phyloP scores from a whole-genome alignment of 2,329 filamentous ascomycete genomes.

The Diaporthe eres region DNA sequence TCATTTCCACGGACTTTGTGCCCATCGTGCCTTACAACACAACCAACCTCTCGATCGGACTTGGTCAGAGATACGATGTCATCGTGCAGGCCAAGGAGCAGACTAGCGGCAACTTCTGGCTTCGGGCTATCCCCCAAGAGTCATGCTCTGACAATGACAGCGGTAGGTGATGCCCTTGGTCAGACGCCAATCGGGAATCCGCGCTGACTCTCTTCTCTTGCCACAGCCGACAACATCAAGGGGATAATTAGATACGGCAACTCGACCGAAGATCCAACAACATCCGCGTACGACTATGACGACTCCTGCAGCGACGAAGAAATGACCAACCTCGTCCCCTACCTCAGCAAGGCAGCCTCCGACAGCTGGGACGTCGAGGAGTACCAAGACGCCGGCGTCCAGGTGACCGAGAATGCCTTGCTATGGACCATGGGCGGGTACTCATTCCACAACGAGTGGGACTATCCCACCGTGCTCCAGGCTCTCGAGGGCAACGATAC shows the following conservation, averaged over 20 bases:
- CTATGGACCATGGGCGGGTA: constrained; percentile 64
- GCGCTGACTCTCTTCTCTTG: background rate
- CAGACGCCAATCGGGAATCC: fast-evolving
- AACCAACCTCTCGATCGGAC: constrained; percentile 60
- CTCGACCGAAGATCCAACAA: constrained; percentile 42
- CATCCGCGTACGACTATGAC: constrained; percentile 30
- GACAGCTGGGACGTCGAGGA: constrained; percentile 48
- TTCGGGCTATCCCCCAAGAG: constrained; percentile 60
- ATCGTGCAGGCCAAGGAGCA: constrained; percentile 55
- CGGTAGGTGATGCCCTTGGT: background rate
- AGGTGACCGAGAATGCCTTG: constrained; percentile 53
- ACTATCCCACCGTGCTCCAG: constrained; percentile 58
- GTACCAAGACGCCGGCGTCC: constrained; percentile 46
- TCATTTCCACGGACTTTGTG: constrained; percentile 64
- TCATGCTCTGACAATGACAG: constrained; percentile 58
- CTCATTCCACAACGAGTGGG: constrained; percentile 61
- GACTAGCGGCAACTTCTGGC: constrained; percentile 60
- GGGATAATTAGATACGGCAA: constrained; percentile 63
- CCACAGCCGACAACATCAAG: constrained; percentile 56
- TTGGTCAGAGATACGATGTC: constrained; percentile 64
- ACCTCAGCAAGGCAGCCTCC: constrained; percentile 52
- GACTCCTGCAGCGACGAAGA: constrained; percentile 55
- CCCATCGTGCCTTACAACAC: constrained; percentile 63
- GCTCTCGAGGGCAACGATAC: constrained; percentile 46
- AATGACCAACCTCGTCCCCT: constrained; percentile 50